Percentiles rank a stretch among this genome's conserved stretches.
Conservation (phyloP, 495 filamentous ascomycete genomes). For the Daldinia childiae region DNA sequence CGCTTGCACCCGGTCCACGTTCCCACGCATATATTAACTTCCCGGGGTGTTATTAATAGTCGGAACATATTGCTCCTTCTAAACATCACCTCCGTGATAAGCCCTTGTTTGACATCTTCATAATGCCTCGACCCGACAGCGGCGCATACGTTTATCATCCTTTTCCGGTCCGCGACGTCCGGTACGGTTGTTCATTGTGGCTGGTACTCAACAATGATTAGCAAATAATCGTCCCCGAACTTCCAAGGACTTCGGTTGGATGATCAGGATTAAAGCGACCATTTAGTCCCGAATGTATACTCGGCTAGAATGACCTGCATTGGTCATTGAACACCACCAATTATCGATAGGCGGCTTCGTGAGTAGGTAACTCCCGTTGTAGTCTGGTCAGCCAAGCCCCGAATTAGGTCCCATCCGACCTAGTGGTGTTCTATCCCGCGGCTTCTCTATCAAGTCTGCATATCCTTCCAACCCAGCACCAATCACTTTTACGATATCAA, state of each 20-base stretch:
- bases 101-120: background rate
- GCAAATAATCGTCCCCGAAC: background rate
- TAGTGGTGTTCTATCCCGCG: constrained; percentile 58
- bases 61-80: constrained; percentile 12
- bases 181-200: background rate
- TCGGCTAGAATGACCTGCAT: background rate
- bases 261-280: background rate
- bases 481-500: constrained; percentile 72
- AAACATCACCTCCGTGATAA: background rate
- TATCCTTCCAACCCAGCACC: constrained; percentile 70
- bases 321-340: background rate
- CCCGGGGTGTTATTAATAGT: constrained; percentile 3
- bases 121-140: background rate
- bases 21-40: constrained; percentile 5
- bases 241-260: background rate
- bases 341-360: background rate
- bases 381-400: constrained; percentile 44
- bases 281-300: background rate
- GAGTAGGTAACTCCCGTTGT: background rate
- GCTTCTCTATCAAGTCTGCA: constrained; percentile 70
- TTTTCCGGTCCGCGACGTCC: background rate
- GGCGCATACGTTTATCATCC: background rate
- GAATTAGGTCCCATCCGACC: constrained; percentile 46
- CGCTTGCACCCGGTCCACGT: background rate
- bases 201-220: background rate